A percentile compares a stretch with the other conserved stretches of the same genome.
phyloP scores from a whole-genome alignment of 2,329 filamentous ascomycete species.

The Botrytis pseudocinerea region DNA sequence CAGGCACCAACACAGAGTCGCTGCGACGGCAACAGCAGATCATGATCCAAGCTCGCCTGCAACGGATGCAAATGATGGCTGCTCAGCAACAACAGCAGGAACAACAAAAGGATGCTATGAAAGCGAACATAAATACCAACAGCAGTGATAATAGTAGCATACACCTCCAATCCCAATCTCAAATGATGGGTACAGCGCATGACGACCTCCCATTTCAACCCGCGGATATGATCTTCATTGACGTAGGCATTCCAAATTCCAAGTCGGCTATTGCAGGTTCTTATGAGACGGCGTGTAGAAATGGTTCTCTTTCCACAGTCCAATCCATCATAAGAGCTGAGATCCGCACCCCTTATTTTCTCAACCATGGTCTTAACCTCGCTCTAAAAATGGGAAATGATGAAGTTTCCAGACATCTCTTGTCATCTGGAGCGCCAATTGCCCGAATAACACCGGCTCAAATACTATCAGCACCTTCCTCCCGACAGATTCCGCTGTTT shows the following conservation, averaged over 20 bases:
- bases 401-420: neutral
- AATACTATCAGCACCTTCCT: neutral
- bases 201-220: neutral
- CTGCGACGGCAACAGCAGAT: neutral
- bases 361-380: neutral
- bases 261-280: neutral
- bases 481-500: neutral
- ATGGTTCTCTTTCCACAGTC: neutral
- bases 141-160: neutral
- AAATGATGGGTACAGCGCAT: neutral
- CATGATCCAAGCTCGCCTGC: neutral
- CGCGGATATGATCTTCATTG: neutral
- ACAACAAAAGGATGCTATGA: neutral
- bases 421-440: conserved; percentile 1
- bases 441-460: neutral
- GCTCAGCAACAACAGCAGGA: neutral
- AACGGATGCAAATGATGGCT: conserved; percentile 4
- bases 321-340: neutral
- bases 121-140: neutral
- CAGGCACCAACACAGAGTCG: neutral
- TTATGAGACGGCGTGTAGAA: neutral
- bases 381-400: neutral
- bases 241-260: neutral
- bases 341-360: neutral
- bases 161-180: neutral